Conservation (phyloP, 768 basidiomycete genomes). For the Tulasnella sp. region DNA sequence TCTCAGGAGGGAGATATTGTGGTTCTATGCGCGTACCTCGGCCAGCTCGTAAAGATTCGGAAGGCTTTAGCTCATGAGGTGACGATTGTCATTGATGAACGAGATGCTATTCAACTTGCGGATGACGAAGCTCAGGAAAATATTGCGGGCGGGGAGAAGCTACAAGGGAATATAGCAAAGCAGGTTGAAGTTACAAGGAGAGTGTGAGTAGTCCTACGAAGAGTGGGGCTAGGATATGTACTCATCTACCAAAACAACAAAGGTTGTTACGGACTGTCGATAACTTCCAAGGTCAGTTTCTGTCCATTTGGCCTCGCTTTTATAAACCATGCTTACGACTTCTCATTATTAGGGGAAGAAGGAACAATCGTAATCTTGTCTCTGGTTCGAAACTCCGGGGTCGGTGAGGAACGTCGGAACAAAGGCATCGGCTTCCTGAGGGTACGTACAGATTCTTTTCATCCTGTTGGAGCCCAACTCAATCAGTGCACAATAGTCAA, state of each 20-base stretch:
- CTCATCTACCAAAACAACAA: conserved; percentile 20
- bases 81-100: conserved; percentile 55
- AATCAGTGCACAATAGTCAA: conserved; percentile 32
- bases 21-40: conserved; percentile 43
- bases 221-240: background rate
- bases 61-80: conserved; percentile 37
- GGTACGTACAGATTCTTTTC: conserved; percentile 23
- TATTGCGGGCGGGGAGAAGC: too few relatives aligned
- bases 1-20: conserved; percentile 40
- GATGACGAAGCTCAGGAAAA: conserved; percentile 32
- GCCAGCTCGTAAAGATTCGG: conserved; percentile 38
- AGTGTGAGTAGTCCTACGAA: conserved; percentile 28
- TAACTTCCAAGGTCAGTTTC: conserved; percentile 43
- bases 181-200: conserved; percentile 41
- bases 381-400: conserved; percentile 62
- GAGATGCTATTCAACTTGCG: conserved; percentile 50
- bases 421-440: conserved; percentile 57
- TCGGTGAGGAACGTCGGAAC: conserved; percentile 3
- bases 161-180: too few relatives aligned
- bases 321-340: background rate
- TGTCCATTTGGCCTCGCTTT: background rate
- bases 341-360: conserved; percentile 20
- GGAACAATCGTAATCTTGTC: conserved; percentile 58
- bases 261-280: conserved; percentile 52
- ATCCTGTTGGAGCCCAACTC: background rate